Conservation (phyloP, 306 rosid species). For the Amphicarpaea edgeworthii region DNA sequence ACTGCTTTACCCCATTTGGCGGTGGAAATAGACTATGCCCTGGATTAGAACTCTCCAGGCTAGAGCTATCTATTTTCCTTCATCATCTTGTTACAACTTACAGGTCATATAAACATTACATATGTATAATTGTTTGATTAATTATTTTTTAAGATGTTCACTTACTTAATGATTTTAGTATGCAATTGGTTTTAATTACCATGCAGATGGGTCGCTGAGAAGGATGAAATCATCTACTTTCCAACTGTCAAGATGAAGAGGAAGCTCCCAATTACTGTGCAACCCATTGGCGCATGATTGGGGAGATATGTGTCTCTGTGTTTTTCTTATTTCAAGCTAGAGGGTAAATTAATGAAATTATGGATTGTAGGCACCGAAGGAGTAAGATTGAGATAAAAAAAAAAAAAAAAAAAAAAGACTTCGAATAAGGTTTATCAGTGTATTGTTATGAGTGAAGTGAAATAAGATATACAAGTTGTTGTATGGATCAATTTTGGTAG, state of each 20-base stretch:
- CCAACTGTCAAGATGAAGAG: conserved; percentile 89
- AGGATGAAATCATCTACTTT: conserved; percentile 68
- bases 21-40: conserved; percentile 97
- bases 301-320: neutral
- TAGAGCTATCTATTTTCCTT: conserved; percentile 71
- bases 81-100: conserved; percentile 72
- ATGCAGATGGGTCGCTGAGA: conserved; percentile 78
- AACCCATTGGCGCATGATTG: conserved; percentile 41
- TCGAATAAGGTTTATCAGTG: neutral
- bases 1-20: conserved; percentile 79
- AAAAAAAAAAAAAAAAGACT: too few species aligned
- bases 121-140: neutral
- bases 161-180: neutral
- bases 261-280: conserved; percentile 70
- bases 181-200: conserved; percentile 8
- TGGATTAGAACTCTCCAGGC: conserved; percentile 85
- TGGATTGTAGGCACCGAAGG: neutral
- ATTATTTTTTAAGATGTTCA: neutral
- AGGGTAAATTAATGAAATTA: neutral
- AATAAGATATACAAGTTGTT: too few species aligned
- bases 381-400: neutral
- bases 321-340: neutral
- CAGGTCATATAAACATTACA: conserved; percentile 50
- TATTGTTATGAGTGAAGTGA: neutral
- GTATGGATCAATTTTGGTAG: too few species aligned